Evolutionary conservation across 106 monocot species (phyloP).

Genomic region (Hemerocallis citrina): DNA sequence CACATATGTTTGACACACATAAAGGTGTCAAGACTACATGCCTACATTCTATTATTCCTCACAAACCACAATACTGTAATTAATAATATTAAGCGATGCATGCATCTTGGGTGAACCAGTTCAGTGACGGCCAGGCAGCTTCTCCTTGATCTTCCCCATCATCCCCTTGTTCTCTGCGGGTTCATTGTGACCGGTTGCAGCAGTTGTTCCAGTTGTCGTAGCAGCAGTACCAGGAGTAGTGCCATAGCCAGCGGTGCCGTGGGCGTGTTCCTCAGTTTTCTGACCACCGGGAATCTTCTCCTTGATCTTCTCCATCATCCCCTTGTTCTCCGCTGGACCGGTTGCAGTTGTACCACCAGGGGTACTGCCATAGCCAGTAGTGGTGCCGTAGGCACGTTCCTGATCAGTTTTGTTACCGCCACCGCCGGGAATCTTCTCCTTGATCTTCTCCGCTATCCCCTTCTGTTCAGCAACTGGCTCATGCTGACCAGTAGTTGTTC

Average conservation of each 20-base stretch:
- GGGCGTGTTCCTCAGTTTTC: neutral
- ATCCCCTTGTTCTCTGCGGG: constrained; percentile 19
- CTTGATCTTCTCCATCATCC: too few species aligned
- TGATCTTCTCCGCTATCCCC: constrained; percentile 17
- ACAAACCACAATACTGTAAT: too few species aligned
- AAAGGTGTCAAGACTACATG: too few species aligned
- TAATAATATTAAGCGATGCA: too few species aligned
- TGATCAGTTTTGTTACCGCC: neutral
- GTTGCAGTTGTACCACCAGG: too few species aligned
- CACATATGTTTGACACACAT: too few species aligned
- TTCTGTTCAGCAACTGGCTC: constrained; percentile 14
- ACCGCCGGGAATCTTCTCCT: constrained; percentile 20
- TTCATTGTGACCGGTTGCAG: neutral
- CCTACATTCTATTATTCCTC: too few species aligned
- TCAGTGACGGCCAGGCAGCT: constrained; percentile 3
- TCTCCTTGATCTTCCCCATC: constrained; percentile 23
- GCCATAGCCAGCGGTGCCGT: neutral
- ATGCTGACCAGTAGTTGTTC: neutral
- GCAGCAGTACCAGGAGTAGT: neutral
- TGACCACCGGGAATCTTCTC: too few species aligned
- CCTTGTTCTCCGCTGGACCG: too few species aligned
- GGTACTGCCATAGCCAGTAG: too few species aligned
- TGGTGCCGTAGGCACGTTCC: too few species aligned
- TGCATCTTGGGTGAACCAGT: too few species aligned
- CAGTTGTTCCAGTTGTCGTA: neutral